These are phyloP conservation scores for Tulasnella calospora DNA, from an alignment of 768 basidiomycete genomes.

Conservation along the genomic window DNA sequence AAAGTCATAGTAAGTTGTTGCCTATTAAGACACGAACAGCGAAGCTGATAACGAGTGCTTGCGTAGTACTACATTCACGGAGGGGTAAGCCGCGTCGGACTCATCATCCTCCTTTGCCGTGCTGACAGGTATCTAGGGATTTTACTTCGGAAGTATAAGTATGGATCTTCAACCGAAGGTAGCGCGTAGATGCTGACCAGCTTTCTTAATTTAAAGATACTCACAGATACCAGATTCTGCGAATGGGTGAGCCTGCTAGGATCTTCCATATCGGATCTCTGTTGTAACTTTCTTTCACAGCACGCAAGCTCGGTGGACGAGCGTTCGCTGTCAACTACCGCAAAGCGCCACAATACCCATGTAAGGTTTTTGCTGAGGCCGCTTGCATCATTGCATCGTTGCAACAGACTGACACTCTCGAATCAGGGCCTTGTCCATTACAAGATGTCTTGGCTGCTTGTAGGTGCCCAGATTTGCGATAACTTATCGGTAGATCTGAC, in stretches of 20 bases:
- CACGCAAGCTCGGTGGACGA: conserved; percentile 24
- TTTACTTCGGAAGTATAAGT: conserved; percentile 27
- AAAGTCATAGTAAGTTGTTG: conserved; percentile 29
- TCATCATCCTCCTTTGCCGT: not conserved
- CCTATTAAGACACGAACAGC: conserved; percentile 6
- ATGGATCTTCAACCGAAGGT: conserved; percentile 34
- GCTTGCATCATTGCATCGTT: not conserved
- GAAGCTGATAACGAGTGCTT: conserved; percentile 29
- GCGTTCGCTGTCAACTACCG: conserved; percentile 44
- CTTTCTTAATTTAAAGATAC: conserved; percentile 35
- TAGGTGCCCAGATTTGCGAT: conserved; percentile 38
- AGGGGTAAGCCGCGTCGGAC: conserved; percentile 37
- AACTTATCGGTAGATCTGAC: not conserved
- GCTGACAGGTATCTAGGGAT: not conserved
- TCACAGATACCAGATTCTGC: conserved; percentile 50
- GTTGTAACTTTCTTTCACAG: not conserved
- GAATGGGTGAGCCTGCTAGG: conserved; percentile 70
- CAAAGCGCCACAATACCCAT: conserved; percentile 93
- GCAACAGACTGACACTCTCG: not conserved
- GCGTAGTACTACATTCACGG: conserved; percentile 34
- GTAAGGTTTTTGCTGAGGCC: not conserved
- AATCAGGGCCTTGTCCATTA: conserved; percentile 53
- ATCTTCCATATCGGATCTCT: conserved; percentile 49
- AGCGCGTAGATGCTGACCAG: conserved; percentile 14
- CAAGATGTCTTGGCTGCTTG: conserved; percentile 89